These are phyloP conservation scores for Zizania latifolia DNA, from an alignment of 176 grass and related monocot genomes.

Conservation along the genomic window DNA sequence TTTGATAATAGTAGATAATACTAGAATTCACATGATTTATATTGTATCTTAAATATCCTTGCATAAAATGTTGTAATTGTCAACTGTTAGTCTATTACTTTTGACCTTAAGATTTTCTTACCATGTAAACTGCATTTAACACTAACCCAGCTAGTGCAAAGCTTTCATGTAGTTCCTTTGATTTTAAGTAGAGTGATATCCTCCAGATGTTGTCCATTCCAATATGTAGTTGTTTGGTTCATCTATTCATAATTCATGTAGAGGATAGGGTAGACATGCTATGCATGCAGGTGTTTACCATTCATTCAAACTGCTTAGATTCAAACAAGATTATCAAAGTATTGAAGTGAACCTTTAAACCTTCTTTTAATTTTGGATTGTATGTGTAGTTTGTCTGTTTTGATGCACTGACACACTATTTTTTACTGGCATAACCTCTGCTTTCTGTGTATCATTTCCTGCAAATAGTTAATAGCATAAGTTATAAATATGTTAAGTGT, in stretches of 20 bases:
- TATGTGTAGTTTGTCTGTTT: neutral
- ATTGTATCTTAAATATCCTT: neutral
- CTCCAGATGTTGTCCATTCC: slow-evolving; percentile 1
- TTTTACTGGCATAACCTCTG: neutral
- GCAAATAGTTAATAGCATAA: neutral
- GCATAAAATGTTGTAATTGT: neutral
- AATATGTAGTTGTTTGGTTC: neutral
- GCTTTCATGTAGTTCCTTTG: neutral
- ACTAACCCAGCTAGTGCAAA: slow-evolving; percentile 5
- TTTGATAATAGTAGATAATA: neutral
- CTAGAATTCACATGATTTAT: no score
- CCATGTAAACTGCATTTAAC: slow-evolving; percentile 7
- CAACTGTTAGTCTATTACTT: neutral
- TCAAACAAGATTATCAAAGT: slow-evolving; percentile 2
- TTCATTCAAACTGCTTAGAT: neutral
- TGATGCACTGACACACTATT: neutral
- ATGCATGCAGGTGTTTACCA: neutral
- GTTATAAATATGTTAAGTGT: neutral
- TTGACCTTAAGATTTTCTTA: slow-evolving; percentile 1
- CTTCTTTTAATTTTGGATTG: neutral
- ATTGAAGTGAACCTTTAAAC: neutral
- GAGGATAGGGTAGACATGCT: neutral
- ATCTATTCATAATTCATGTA: no score
- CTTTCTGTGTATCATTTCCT: neutral
- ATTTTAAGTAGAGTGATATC: neutral